Percentiles rank a stretch among this genome's conserved stretches.
These are phyloP conservation scores for Gossypium thurberi DNA, from an alignment of 345 rosid species.

Conservation along the genomic window DNA sequence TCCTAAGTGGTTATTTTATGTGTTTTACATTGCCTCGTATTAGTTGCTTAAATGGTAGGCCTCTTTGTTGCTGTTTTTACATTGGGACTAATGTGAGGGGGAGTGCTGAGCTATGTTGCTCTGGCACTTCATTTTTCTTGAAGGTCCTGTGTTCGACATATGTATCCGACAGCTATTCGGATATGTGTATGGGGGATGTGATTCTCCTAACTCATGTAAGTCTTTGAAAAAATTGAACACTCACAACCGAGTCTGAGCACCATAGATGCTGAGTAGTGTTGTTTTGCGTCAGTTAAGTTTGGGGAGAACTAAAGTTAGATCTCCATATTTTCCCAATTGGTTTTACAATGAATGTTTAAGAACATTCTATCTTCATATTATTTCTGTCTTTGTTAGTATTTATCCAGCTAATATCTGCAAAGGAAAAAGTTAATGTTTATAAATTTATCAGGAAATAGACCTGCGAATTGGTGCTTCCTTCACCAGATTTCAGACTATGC, in stretches of 20 bases:
- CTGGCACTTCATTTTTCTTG: not conserved
- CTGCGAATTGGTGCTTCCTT: conserved; percentile 97
- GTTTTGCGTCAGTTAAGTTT: not conserved
- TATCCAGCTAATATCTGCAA: not conserved
- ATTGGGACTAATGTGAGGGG: not conserved
- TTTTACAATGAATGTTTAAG: not conserved
- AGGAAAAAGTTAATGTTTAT: not conserved
- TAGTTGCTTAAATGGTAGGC: not conserved
- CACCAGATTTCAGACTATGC: conserved; percentile 94
- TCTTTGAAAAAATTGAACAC: not conserved
- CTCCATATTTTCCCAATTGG: not conserved
- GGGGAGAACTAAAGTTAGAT: not conserved
- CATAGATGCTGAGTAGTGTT: not conserved
- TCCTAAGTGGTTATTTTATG: not conserved
- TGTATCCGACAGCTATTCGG: not conserved
- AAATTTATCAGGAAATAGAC: conserved; percentile 68
- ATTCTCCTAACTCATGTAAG: not conserved
- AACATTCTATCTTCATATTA: not conserved
- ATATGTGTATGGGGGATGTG: not conserved
- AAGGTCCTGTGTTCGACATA: not conserved
- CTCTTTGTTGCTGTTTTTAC: not conserved
- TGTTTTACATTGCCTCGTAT: not conserved
- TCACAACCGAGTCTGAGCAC: not conserved
- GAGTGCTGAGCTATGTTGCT: not conserved
- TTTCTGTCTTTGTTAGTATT: not conserved